phyloP scores from a whole-genome alignment of 495 filamentous ascomycete genomes.

The Usnea hakonensis region DNA sequence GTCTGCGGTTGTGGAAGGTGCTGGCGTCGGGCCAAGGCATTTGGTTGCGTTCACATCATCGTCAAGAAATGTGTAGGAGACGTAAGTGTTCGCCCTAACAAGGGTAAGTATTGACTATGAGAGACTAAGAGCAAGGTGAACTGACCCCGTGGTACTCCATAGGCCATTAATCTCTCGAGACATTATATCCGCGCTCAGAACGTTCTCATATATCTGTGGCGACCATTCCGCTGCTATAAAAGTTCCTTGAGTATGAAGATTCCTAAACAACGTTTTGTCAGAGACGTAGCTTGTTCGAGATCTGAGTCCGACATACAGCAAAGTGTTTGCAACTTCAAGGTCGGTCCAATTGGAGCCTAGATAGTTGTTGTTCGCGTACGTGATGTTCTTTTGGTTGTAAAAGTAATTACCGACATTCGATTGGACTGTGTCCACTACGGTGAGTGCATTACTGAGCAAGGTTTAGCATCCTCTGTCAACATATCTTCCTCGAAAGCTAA shows the following conservation, averaged over 20 bases:
- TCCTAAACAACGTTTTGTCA: not conserved
- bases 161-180: constrained; percentile 4
- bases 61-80: constrained; percentile 9
- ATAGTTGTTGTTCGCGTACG: not conserved
- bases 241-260: not conserved
- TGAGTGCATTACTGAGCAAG: not conserved
- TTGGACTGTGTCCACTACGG: not conserved
- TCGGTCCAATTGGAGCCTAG: not conserved
- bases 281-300: not conserved
- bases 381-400: not conserved
- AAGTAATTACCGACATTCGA: not conserved
- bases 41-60: constrained; percentile 1
- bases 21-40: not conserved
- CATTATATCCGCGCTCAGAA: not conserved
- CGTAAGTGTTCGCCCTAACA: not conserved
- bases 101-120: not conserved
- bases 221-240: constrained; percentile 1
- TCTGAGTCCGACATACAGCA: not conserved
- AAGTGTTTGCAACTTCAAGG: not conserved
- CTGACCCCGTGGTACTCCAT: not conserved
- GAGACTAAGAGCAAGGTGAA: not conserved
- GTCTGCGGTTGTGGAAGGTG: not conserved
- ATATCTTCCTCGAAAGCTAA: not conserved
- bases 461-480: not conserved
- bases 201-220: not conserved